Evolutionary conservation across 768 basidiomycete genomes (phyloP), one percentile per base, ranked within the genome.

Genomic region (Amylocystis lapponica): DNA sequence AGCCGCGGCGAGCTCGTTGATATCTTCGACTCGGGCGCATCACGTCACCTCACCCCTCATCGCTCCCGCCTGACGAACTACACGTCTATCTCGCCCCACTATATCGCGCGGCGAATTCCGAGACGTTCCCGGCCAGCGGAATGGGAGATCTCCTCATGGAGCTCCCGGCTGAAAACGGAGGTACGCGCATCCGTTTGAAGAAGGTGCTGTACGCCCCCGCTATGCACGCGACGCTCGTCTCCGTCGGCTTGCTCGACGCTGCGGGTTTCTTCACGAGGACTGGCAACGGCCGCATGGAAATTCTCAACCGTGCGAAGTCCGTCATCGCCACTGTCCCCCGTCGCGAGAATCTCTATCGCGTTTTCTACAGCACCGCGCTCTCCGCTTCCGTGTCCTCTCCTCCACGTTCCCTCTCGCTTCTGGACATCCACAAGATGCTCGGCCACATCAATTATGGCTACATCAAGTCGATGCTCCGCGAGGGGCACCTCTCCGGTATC

Each of bases 371-470:
- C n/a, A n/a, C n/a, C n/a, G n/a, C n/a, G n/a, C n/a, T n/a, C n/a
- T n/a, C n/a, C n/a, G n/a, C n/a, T n/a, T n/a, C n/a, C n/a, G n/a
- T n/a, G n/a, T n/a, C n/a, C n/a, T n/a, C n/a, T n/a, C n/a, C n/a
- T n/a, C n/a, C 17, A 14, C 45, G 21, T n/a, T n/a, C n/a, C n/a
- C 22, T 48, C 30, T 48, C 43, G 19, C n/a, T 45, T 23, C 26
- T 22, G 23, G 50, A 66, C 29, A 37, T 66, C 1, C 69, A 73
- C 35, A 46, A 51, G 1, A 43, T 51, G 2, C 50, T 70, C 25
- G 67, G 62, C 0, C 70, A 72, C 40, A 58, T 70, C 10, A 51
- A 61, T 6, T 55, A 51, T 1, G n/a, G n/a, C n/a, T n/a, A n/a
- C n/a, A n/a, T n/a, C n/a, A n/a, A n/a, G n/a, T n/a, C n/a, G n/a